Base-by-base conservation (phyloP, 495 filamentous ascomycete genomes). In the Xylaria longipes region DNA sequence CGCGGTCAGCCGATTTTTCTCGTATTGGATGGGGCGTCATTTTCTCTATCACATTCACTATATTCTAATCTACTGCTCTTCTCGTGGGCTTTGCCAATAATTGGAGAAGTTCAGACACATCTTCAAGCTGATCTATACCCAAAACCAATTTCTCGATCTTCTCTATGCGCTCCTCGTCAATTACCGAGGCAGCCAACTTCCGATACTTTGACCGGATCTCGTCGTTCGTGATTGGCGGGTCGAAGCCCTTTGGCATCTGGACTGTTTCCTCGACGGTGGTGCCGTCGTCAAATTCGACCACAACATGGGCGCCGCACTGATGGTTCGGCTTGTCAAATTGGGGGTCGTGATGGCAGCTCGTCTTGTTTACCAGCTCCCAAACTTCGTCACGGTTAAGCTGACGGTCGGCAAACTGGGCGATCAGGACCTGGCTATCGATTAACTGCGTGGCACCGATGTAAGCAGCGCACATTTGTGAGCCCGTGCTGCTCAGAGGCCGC, bases 371-470 rank as follows among this genome's bases (percentile, higher is more conserved):
- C 0, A 83, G 63, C 7, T 76, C 64, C 81, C 84, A 85, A 6
- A 86, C 46, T 8, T 77, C 61, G 61, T 84, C 81, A 15, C 82
- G 72, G 43, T 85, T 77, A 9, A 86, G 73, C 67, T 77, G 72
- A 20, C 73, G 70, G 31, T 77, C 63, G 9, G 70, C 65, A 62
- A 83, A 85, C 57, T 83, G 75, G 5, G 74, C 71, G 3, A 78
- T 74, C 17, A 82, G 65, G 3, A 85, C 82, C 33, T 81, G 39
- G 20, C 73, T 67, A 61, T 87, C 80, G 5, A 87, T 72, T 2
- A 86, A 54, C 67, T 84, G 81, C 31, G 78, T 74, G 17, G 84
- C 83, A 1, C 76, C 81, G 22, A 79, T 77, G 76, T 87, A 87
- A 4, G 77, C 70, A 39, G 73, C 73, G 62, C 77, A 82, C 83